Evolutionary conservation across 164 flowering plant species (phyloP).

Genomic region (Saururus chinensis): DNA sequence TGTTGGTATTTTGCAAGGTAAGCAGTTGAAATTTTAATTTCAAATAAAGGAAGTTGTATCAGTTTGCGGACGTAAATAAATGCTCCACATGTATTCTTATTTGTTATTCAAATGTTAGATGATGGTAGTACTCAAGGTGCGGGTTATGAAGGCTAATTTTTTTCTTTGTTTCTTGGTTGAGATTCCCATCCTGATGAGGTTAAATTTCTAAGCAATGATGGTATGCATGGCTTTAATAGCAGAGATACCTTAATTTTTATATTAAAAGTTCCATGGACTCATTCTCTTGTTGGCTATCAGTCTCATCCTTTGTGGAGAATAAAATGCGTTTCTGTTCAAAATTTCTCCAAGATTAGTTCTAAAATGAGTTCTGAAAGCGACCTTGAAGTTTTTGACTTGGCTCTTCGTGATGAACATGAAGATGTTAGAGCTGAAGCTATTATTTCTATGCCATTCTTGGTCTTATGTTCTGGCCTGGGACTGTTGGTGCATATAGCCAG

Average conservation of each 20-base stretch:
- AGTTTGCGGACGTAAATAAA: neutral
- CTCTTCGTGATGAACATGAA: constrained; percentile 62
- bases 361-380: constrained; percentile 21
- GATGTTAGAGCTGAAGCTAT: constrained; percentile 80
- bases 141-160: neutral
- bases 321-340: constrained; percentile 54
- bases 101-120: neutral
- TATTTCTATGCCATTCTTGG: constrained; percentile 59
- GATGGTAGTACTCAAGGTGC: neutral
- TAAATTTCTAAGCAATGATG: constrained; percentile 19
- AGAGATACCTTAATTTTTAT: constrained; percentile 11
- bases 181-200: constrained; percentile 16
- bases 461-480: constrained; percentile 48
- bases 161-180: neutral
- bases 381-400: constrained; percentile 61
- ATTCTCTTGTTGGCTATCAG: constrained; percentile 21
- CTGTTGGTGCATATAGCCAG: constrained; percentile 27
- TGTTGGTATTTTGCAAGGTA: constrained; percentile 56
- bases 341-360: constrained; percentile 40
- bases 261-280: constrained; percentile 80
- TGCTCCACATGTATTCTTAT: neutral
- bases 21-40: constrained; percentile 7
- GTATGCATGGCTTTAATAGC: neutral
- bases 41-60: neutral
- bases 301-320: constrained; percentile 37